Evolutionary conservation across 2,329 filamentous ascomycete species (phyloP).

Genomic region (Phyllosticta capitalensis): DNA sequence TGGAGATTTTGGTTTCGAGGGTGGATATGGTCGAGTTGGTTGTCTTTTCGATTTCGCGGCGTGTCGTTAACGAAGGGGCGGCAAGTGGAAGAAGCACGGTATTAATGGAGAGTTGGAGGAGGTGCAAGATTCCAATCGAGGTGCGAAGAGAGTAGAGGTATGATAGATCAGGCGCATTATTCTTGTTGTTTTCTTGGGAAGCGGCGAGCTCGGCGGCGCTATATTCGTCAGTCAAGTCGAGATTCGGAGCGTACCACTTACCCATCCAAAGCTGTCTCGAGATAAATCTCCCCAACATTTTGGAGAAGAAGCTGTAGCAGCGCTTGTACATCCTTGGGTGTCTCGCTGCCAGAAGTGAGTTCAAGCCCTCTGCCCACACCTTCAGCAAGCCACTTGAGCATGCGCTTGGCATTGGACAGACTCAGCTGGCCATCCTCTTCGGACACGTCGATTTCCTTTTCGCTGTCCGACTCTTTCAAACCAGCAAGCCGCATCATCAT

Average conservation of each 20-base stretch:
- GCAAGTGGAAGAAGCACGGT: constrained; percentile 86
- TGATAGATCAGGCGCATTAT: constrained; percentile 75
- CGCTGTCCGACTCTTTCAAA: constrained; percentile 61
- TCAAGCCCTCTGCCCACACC: constrained; percentile 86
- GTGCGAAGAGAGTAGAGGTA: constrained; percentile 73
- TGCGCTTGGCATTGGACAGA: constrained; percentile 83
- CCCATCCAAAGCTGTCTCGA: constrained; percentile 56
- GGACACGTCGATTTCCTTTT: constrained; percentile 80
- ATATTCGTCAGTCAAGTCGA: neutral
- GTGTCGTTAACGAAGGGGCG: constrained; percentile 79
- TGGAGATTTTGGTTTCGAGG: constrained; percentile 77
- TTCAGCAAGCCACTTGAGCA: constrained; percentile 96
- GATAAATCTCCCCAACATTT: constrained; percentile 77
- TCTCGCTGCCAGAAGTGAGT: constrained; percentile 77
- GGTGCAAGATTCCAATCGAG: constrained; percentile 78
- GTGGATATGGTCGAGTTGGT: constrained; percentile 62
- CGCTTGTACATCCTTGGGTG: constrained; percentile 84
- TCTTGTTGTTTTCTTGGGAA: constrained; percentile 64
- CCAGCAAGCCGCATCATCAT: constrained; percentile 88
- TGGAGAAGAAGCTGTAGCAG: constrained; percentile 74
- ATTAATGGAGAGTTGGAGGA: constrained; percentile 87
- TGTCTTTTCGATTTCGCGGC: constrained; percentile 80
- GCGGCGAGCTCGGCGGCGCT: constrained; percentile 56
- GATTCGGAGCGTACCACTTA: constrained; percentile 20
- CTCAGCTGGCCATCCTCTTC: constrained; percentile 82